These are phyloP conservation scores for Eimeria tenella DNA, from an alignment of 169 alveolate genomes.

Conservation along the genomic window DNA sequence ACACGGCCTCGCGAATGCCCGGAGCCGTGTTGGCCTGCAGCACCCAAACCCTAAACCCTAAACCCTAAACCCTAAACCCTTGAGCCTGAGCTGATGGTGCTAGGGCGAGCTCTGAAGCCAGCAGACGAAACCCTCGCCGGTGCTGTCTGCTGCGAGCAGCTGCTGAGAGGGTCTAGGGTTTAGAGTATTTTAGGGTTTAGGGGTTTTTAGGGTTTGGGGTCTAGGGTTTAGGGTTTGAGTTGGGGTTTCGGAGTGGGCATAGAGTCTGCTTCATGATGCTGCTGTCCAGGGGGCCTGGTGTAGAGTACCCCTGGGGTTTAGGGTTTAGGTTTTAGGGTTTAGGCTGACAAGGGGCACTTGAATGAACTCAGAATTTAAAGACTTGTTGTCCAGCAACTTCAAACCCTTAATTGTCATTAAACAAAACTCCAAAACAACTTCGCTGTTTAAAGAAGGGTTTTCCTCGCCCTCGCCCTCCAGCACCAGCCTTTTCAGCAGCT, in stretches of 20 bases:
- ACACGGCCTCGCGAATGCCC: slow-evolving; percentile 17
- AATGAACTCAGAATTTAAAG: neutral
- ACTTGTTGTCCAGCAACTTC: neutral
- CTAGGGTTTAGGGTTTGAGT: too few species aligned
- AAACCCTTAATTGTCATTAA: neutral
- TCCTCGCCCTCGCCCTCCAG: slow-evolving; percentile 28
- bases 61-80: slow-evolving; percentile 10
- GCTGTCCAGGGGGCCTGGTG: too few species aligned
- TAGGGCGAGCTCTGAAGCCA: too few species aligned
- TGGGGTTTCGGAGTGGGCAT: too few species aligned
- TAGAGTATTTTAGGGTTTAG: too few species aligned
- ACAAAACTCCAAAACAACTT: neutral
- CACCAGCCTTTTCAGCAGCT: slow-evolving; percentile 38
- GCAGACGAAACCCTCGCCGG: too few species aligned
- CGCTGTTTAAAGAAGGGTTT: neutral
- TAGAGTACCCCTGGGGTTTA: neutral
- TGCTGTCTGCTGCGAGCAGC: too few species aligned
- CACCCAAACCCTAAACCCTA: slow-evolving; percentile 25
- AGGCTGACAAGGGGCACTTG: slow-evolving; percentile 7
- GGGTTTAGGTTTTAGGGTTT: slow-evolving; percentile 5
- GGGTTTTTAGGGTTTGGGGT: too few species aligned
- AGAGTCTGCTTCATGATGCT: too few species aligned
- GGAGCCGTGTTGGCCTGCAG: slow-evolving; percentile 22
- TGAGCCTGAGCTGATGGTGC: neutral
- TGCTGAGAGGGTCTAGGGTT: too few species aligned